These are phyloP conservation scores for Scutellaria minor DNA, from an alignment of 257 asterid species.

Conservation along the genomic window DNA sequence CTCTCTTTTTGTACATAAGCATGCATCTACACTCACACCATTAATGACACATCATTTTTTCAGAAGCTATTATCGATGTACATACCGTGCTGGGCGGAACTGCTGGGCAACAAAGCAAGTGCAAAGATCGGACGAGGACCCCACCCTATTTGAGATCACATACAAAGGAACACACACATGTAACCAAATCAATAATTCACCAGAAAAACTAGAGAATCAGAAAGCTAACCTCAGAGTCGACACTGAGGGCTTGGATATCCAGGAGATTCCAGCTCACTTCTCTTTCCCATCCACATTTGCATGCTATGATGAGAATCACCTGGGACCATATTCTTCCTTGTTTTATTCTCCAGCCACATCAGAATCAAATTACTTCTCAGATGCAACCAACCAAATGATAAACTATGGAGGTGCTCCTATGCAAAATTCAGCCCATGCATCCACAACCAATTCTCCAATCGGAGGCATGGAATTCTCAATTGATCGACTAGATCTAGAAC, in stretches of 20 bases:
- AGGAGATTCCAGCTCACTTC: conserved; percentile 48
- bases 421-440: conserved; percentile 55
- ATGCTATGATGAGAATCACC: conserved; percentile 47
- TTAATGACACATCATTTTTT: conserved; percentile 21
- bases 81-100: conserved; percentile 57
- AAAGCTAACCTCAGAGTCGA: conserved; percentile 62
- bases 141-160: conserved; percentile 70
- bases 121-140: conserved; percentile 90
- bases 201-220: conserved; percentile 51
- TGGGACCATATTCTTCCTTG: conserved; percentile 50
- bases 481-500: conserved; percentile 53
- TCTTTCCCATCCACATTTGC: conserved; percentile 60
- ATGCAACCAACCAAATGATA: conserved; percentile 33
- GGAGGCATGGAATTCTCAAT: conserved; percentile 64
- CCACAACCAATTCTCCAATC: conserved; percentile 74
- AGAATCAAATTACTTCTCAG: conserved; percentile 46
- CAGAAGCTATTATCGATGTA: conserved; percentile 97
- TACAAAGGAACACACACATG: conserved; percentile 81
- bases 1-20: conserved; percentile 1
- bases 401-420: conserved; percentile 29
- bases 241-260: conserved; percentile 49
- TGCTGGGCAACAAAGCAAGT: conserved; percentile 98
- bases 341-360: conserved; percentile 51
- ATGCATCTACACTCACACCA: neutral
- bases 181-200: conserved; percentile 44